Conservation (phyloP, 345 rosid genomes). For the Crucihimalaya himalaica region DNA sequence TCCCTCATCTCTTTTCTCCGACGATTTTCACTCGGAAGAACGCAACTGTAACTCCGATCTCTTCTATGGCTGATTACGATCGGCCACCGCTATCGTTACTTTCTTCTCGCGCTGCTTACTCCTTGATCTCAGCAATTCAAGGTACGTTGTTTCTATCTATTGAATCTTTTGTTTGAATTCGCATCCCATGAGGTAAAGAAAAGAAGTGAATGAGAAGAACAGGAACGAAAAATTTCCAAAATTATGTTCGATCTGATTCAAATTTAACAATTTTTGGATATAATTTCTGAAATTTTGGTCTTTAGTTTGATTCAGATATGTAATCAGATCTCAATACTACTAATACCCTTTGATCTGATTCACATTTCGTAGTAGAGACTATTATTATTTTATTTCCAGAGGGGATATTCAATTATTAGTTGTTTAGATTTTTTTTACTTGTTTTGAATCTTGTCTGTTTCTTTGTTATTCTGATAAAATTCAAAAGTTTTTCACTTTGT, state of each 20-base stretch:
- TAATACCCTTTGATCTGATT: conserved; percentile 24
- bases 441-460: background rate
- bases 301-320: conserved; percentile 19
- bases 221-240: background rate
- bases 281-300: background rate
- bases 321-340: conserved; percentile 15
- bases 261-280: conserved; percentile 19
- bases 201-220: background rate
- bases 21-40: too few relatives aligned
- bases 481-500: background rate
- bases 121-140: conserved; percentile 24
- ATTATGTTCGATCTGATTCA: conserved; percentile 28
- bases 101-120: too few relatives aligned
- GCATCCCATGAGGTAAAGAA: background rate
- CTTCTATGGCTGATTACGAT: too few relatives aligned
- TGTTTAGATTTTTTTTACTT: conserved; percentile 2
- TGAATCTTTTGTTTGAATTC: background rate
- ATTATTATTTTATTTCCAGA: background rate
- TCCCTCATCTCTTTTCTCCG: too few relatives aligned
- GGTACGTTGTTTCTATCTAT: conserved; percentile 28
- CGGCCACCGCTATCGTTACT: too few relatives aligned
- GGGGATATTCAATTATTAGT: background rate
- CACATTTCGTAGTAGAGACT: background rate
- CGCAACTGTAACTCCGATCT: too few relatives aligned
- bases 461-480: background rate